Base-by-base conservation (phyloP, 202 grass and related monocot genomes). In the Zoysia matrella region DNA sequence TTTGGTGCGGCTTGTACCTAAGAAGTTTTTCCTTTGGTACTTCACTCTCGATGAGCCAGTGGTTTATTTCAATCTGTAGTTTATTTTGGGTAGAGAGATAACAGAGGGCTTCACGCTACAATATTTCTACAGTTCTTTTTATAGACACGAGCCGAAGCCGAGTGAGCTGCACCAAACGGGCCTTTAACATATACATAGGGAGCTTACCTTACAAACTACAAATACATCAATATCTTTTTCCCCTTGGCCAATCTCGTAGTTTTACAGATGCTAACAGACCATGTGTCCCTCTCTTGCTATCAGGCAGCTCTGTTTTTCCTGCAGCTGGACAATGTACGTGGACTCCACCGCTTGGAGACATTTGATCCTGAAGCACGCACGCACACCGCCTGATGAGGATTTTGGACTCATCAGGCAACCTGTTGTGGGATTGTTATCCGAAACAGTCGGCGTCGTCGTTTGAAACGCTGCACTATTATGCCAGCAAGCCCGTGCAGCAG, bases 401-500 rank as follows among this genome's bases (percentile, higher is more conserved):
- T 68, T 86, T 69, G 78, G 55, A 54, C 63, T 71, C 71, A 77
- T 76, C 54, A 71, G 53, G 72, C 63, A 52, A 52, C 70, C 45
- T 69, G 77, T 52, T 46, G 39, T 48, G 49, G 10, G 22, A 30
- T 30, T 30, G 22, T 30, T 6, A 88, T 73, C 73, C 11, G 22
- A n/a, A 82, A 87, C 85, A 71, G 85, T 82, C 39, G 22, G 22
- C 22, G 22, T 52, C 61, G 42, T 11, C 51, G 60, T 63, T 65
- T 40, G 51, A 87, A 76, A 76, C 49, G 42, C 22, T 44, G 65
- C 67, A 30, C 22, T 30, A 30, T 30, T 30, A 30, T 30, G 22
- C 22, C 22, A 30, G 58, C 56, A 56, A 54, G 5, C 8, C 47
- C 80, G 47, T 53, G 57, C 52, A 43, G 84, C 22, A 30, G 22